phyloP scores from a whole-genome alignment of 177 flowering plant genomes.

The Vitis hybrid region DNA sequence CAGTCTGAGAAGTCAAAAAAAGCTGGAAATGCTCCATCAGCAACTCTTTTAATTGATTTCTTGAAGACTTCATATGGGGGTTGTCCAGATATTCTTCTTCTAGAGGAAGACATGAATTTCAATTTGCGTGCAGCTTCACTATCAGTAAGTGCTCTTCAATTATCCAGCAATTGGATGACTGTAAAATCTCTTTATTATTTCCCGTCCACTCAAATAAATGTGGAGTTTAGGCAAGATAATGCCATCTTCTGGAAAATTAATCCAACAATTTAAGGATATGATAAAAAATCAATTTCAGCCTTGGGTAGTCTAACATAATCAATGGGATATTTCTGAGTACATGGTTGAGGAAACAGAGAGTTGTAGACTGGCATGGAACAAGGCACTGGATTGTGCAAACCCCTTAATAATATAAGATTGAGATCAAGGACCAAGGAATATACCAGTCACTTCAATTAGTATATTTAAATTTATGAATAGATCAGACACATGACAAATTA shows the following conservation, averaged over 20 bases:
- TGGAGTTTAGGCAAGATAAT: too few species aligned
- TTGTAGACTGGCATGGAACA: background rate
- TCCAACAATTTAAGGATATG: too few species aligned
- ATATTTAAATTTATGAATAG: background rate
- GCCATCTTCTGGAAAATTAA: too few species aligned
- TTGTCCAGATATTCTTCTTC: slow-evolving; percentile 50
- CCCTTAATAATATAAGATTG: background rate
- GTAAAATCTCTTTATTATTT: background rate
- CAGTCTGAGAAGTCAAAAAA: slow-evolving; percentile 94
- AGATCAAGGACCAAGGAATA: background rate
- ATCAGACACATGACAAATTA: too few species aligned
- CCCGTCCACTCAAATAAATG: too few species aligned
- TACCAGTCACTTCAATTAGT: background rate
- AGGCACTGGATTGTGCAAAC: background rate
- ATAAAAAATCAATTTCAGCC: too few species aligned
- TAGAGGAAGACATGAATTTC: slow-evolving; percentile 92
- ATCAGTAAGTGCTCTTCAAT: slow-evolving; percentile 45
- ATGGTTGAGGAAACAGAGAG: too few species aligned
- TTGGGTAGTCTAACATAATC: too few species aligned
- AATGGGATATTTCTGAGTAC: too few species aligned
- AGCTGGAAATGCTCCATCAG: slow-evolving; percentile 71
- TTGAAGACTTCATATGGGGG: slow-evolving; percentile 55
- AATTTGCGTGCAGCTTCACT: slow-evolving; percentile 75
- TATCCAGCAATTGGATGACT: too few species aligned
- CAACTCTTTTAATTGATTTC: slow-evolving; percentile 55